Evolutionary conservation across 2,329 filamentous ascomycete species (phyloP).

Genomic region (Apiospora kogelbergensis): DNA sequence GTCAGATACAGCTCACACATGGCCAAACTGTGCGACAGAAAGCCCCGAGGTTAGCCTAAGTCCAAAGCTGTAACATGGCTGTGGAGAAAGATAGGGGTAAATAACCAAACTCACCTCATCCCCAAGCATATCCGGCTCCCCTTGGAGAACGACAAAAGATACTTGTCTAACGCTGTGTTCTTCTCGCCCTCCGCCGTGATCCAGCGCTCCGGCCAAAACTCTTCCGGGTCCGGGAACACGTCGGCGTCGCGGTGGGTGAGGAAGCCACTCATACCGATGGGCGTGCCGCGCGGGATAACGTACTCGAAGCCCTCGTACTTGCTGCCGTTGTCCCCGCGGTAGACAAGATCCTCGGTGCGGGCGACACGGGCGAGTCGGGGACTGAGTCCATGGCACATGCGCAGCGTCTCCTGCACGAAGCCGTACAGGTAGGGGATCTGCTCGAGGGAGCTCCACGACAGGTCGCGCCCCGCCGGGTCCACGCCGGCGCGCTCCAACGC

Average conservation of each 20-base stretch:
- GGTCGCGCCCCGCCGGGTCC: background rate
- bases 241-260: conserved; percentile 31
- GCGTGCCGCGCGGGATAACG: conserved; percentile 20
- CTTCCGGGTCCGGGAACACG: conserved; percentile 24
- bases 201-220: conserved; percentile 20
- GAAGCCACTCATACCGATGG: conserved; percentile 33
- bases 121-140: conserved; percentile 5
- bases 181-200: background rate
- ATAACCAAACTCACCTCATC: background rate
- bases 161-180: conserved; percentile 8
- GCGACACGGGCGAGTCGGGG: conserved; percentile 10
- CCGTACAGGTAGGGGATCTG: conserved; percentile 12
- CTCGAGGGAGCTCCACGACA: background rate
- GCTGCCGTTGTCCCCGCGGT: background rate
- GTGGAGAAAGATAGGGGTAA: background rate
- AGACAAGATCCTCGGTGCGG: conserved; percentile 11
- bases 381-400: conserved; percentile 9
- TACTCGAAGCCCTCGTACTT: background rate
- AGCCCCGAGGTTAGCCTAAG: background rate
- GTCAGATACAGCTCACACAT: conserved; percentile 18
- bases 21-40: background rate
- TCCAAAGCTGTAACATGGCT: background rate
- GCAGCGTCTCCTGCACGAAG: conserved; percentile 12
- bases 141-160: background rate
- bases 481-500: background rate